These are phyloP conservation scores for Pulicaria dysenterica DNA, from an alignment of 129 eudicot species.

Conservation along the genomic window DNA sequence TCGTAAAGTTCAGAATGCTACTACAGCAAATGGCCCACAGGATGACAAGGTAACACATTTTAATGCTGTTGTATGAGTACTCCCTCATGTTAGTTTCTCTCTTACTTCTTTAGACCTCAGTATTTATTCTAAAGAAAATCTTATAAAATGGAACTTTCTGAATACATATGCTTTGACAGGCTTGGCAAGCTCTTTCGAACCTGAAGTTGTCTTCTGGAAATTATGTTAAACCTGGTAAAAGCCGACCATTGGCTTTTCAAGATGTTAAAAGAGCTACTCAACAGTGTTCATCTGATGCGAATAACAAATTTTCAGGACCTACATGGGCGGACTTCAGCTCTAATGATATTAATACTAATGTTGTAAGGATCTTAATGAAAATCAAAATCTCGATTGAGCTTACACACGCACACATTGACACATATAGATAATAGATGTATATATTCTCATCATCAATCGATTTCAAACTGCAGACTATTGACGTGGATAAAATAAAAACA, in stretches of 20 bases:
- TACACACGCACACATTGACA: too few species aligned
- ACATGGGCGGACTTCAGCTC: constrained; percentile 30
- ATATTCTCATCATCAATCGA: not conserved
- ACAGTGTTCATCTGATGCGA: constrained; percentile 31
- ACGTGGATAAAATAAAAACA: constrained; percentile 68
- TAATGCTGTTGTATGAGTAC: not conserved
- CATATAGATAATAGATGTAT: too few species aligned
- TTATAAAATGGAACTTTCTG: constrained; percentile 6
- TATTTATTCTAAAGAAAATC: not conserved
- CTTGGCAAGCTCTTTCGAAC: constrained; percentile 79
- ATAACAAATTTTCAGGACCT: constrained; percentile 15
- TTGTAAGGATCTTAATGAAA: constrained; percentile 7
- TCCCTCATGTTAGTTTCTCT: not conserved
- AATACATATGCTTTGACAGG: constrained; percentile 47
- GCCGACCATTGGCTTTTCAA: constrained; percentile 40
- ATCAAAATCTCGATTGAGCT: not conserved
- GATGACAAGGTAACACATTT: constrained; percentile 70
- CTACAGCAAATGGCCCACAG: constrained; percentile 35
- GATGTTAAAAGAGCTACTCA: constrained; percentile 36
- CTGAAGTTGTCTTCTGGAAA: constrained; percentile 63
- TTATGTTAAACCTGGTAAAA: constrained; percentile 74
- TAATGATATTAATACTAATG: constrained; percentile 38
- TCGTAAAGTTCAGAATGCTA: constrained; percentile 53
- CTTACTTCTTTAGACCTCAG: not conserved
- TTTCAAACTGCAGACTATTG: constrained; percentile 58